Base-by-base conservation (phyloP, 371 early-diverging fungal genomes). In the Nematocida minor region DNA sequence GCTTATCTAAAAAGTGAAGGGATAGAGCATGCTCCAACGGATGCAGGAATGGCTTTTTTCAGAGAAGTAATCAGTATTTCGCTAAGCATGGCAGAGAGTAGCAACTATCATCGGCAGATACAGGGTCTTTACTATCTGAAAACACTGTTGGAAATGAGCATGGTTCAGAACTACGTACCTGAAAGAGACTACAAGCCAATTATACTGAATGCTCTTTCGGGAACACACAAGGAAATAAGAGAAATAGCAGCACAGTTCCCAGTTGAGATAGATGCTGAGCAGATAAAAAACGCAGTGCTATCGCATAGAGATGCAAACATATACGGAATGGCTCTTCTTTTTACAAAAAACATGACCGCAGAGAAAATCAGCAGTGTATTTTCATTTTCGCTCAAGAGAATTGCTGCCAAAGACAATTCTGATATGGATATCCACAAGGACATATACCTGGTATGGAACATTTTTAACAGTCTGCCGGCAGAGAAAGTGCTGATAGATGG, bases 261-360 rank as follows among this genome's bases (percentile, higher is more conserved):
- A 31, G 4, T 70, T 25, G 41, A 20, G 3, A 29, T 70, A 22
- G 9, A 41, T 25, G 14, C 20, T 7, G 27, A 48, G 36, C 32
- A 60, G 51, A 18, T 70, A 20, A 29, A 48, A 34, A 16, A 16
- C 9, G 14, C 64, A 2, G 6, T 60, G 11, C 4, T 11, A 16
- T 36, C 22, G 3, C 4, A n/a, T 4, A 40, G 47, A 7, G 14
- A 71, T 4, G 16, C 44, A 9, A 27, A 67, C 14, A 2, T 70
- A 25, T 27, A 70, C 47, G 71, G 71, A 70, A 57, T 49, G 29
- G 44, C 44, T 62, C 71, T 70, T 38, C 63, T 70, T 4, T 38
- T 70, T 6, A 14, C 40, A 7, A 22, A 16, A 0, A 22, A 47
- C 4, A 16, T 63, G 29, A 55, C 34, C 7, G 57, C 27, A 31